Evolutionary conservation across 495 filamentous ascomycete genomes (phyloP).

Genomic region (Penicillium canariense): DNA sequence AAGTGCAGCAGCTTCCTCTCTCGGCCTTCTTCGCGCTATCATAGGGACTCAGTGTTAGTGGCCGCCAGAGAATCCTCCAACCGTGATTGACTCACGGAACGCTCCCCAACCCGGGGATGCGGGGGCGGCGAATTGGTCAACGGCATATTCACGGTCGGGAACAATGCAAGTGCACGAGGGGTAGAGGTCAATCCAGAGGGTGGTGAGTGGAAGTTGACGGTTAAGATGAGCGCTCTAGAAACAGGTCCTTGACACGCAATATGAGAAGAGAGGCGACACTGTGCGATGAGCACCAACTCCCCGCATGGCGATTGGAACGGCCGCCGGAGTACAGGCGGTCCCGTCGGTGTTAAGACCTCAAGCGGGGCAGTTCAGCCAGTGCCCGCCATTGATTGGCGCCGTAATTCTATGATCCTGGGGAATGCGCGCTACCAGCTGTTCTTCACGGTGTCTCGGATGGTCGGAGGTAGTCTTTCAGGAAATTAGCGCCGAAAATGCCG

Average conservation of each 20-base stretch:
- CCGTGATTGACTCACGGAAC: constrained; percentile 5
- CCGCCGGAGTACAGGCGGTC: too few species aligned
- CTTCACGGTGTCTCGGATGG: neutral
- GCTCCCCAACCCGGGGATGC: constrained; percentile 11
- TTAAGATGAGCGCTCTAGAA: neutral
- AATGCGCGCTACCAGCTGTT: neutral
- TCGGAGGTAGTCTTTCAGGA: constrained; percentile 8
- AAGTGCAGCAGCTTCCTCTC: constrained; percentile 70
- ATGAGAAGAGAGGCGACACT: neutral
- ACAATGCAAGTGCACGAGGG: neutral
- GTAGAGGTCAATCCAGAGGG: too few species aligned
- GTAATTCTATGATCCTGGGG: neutral
- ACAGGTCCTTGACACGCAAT: neutral
- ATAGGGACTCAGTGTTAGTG: neutral
- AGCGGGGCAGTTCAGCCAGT: neutral
- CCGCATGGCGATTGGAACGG: constrained; percentile 1
- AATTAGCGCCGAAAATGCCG: constrained; percentile 5
- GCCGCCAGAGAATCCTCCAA: neutral
- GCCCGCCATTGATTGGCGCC: neutral
- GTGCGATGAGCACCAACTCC: neutral
- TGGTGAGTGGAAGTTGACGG: neutral
- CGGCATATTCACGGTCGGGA: constrained; percentile 3
- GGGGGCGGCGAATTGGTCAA: constrained; percentile 1
- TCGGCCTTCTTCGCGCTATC: constrained; percentile 59
- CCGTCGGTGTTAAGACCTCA: constrained; percentile 12